These are phyloP conservation scores for Haplosporangium gracile DNA, from an alignment of 192 early-diverging fungal species.

Conservation along the genomic window DNA sequence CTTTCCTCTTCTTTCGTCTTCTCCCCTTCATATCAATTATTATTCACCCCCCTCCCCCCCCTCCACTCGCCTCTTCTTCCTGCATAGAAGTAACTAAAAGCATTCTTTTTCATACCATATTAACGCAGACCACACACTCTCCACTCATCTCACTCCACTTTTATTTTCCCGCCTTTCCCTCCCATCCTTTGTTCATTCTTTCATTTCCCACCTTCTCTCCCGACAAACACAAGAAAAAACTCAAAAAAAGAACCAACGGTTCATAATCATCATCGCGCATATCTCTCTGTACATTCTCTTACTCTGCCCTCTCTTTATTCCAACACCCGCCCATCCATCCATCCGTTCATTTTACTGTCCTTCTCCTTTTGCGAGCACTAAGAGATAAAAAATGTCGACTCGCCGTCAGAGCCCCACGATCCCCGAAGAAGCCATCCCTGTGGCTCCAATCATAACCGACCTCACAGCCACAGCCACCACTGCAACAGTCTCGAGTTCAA, in stretches of 20 bases:
- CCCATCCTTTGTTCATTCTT: not conserved
- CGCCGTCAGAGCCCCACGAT: constrained; percentile 43
- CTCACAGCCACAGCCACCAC: not conserved
- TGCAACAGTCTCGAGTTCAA: not conserved
- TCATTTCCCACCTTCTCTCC: not conserved
- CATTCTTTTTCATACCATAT: too few species aligned
- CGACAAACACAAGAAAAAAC: too few species aligned
- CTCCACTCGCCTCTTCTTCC: not conserved
- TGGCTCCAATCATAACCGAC: not conserved
- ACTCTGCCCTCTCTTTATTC: not conserved
- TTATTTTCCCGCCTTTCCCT: not conserved
- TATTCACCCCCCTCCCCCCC: not conserved
- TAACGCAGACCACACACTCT: not conserved
- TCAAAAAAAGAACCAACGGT: too few species aligned
- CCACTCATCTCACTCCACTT: not conserved
- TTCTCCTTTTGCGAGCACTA: not conserved
- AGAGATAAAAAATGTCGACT: not conserved
- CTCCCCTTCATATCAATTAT: not conserved
- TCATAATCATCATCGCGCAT: too few species aligned
- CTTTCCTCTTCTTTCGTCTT: not conserved
- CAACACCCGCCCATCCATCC: not conserved
- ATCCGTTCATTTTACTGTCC: constrained; percentile 7
- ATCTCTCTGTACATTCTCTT: not conserved
- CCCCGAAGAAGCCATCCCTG: constrained; percentile 7
- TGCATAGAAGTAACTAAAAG: not conserved